Evolutionary conservation across 176 grass and related monocot genomes (phyloP), one percentile per base, ranked within the genome.

Genomic region (Avena atlantica): DNA sequence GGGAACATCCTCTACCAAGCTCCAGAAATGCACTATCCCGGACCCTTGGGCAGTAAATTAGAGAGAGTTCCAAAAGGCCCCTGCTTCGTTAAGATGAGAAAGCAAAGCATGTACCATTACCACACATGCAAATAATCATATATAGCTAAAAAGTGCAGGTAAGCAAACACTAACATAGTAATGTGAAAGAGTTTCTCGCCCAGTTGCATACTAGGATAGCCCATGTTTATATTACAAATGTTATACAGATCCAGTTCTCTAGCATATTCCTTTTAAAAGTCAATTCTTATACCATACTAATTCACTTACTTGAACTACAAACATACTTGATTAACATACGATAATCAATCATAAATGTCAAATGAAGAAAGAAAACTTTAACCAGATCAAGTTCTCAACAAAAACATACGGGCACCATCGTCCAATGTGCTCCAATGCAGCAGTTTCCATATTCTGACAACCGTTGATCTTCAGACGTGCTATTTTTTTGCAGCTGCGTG

Each of bases 31-130:
- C 91, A 92, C 79, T 95, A 81, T 94, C 92, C 36, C 58, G 83
- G 61, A 98, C 89, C 88, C 93, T 94, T 81, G 91, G 90, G 77
- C 96, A 95, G 65, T 91, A 95, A 70, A 95, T 87, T 75, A 98
- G 87, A 79, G 89, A 90, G 5, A 98, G 74, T 84, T 98, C 90
- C 90, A 90, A 42, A 87, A 98, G 93, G 24, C 86, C 88, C 81
- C 96, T 96, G 87, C 70, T 91, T 87, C 11, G 75, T 89, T 77
- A 81, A 49, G 57, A 88, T 25, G 49, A 12, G 16, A 88, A 69
- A 69, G 58, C 27, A 25, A 25, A 25, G 25, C 0, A 78, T 71
- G 27, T 12, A 89, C 7, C 11, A 63, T 72, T 83, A 51, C 74
- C 13, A 83, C 8, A 76, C n/a, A 74, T 6, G 73, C 37, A 15